Evolutionary conservation across 257 asterid genomes (phyloP).

Genomic region (Haberlea rhodopensis): DNA sequence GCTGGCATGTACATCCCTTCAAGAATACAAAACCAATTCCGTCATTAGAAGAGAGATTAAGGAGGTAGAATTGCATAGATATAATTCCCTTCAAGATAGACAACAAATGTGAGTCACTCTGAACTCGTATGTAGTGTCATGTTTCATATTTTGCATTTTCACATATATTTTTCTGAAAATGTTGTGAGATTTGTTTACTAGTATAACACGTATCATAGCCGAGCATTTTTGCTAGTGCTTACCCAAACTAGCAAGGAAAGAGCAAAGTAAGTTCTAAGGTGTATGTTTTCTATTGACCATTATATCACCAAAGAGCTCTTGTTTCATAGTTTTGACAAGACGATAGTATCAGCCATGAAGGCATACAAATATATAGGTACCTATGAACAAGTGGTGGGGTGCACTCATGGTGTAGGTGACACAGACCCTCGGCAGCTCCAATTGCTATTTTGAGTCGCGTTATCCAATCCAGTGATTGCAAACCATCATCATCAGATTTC

Average conservation of each 20-base stretch:
- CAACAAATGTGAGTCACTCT: neutral
- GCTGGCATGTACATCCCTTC: constrained; percentile 95
- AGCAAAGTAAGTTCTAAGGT: too few relatives aligned
- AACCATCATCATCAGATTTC: constrained; percentile 46
- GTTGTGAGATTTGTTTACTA: too few relatives aligned
- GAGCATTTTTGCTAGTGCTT: too few relatives aligned
- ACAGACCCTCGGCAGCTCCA: constrained; percentile 89
- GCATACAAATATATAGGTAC: constrained; percentile 37
- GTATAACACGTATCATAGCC: too few relatives aligned
- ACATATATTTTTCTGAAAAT: too few relatives aligned
- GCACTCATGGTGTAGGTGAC: constrained; percentile 90
- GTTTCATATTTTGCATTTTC: neutral
- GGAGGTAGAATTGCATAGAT: constrained; percentile 1
- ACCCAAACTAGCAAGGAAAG: too few relatives aligned
- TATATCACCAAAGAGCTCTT: too few relatives aligned
- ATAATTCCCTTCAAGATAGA: neutral
- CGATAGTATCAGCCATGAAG: constrained; percentile 9
- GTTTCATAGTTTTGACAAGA: neutral
- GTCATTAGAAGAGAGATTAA: too few relatives aligned
- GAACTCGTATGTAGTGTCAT: neutral
- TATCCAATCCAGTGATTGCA: constrained; percentile 95
- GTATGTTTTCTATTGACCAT: too few relatives aligned
- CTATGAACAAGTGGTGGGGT: constrained; percentile 90
- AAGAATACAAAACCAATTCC: constrained; percentile 18
- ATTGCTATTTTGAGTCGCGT: constrained; percentile 89